Conservation (phyloP, 208 protist genomes). For the Zelonia costaricensis region DNA sequence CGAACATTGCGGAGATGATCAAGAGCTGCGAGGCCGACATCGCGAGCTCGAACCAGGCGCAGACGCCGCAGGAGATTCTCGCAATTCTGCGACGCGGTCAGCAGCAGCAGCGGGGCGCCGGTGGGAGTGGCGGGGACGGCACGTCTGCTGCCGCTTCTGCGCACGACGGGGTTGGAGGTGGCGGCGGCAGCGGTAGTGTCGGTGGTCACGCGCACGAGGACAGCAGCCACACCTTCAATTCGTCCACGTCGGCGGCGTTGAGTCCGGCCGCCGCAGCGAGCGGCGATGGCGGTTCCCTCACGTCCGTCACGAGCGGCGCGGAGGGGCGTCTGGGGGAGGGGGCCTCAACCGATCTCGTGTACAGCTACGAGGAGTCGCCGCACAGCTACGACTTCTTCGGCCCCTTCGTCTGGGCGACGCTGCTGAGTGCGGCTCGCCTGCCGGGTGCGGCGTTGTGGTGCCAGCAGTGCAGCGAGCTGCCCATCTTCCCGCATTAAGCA, state of each 20-base stretch:
- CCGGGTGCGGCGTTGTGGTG: constrained; percentile 72
- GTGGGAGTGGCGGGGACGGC: neutral
- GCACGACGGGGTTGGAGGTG: no score
- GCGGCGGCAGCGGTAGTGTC: neutral
- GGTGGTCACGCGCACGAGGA: neutral
- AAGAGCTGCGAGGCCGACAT: constrained; percentile 55
- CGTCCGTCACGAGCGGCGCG: no score
- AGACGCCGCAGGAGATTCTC: constrained; percentile 39
- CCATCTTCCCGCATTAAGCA: constrained; percentile 47
- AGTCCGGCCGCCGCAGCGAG: no score
- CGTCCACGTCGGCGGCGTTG: no score
- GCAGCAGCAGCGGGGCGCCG: constrained; percentile 1
- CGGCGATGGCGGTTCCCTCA: neutral
- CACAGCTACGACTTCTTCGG: constrained; percentile 88
- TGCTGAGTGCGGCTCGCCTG: constrained; percentile 49
- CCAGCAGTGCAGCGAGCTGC: constrained; percentile 31
- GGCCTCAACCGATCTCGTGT: constrained; percentile 35
- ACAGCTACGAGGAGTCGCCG: constrained; percentile 80
- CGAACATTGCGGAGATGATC: constrained; percentile 25
- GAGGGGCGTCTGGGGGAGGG: neutral
- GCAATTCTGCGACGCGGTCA: constrained; percentile 28
- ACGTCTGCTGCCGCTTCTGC: neutral
- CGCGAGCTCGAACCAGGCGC: constrained; percentile 29
- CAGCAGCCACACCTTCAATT: neutral
- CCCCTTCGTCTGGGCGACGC: constrained; percentile 76